These are phyloP conservation scores for Pseudofabraea citricarpa DNA, from an alignment of 2,329 filamentous ascomycete species.

Conservation along the genomic window DNA sequence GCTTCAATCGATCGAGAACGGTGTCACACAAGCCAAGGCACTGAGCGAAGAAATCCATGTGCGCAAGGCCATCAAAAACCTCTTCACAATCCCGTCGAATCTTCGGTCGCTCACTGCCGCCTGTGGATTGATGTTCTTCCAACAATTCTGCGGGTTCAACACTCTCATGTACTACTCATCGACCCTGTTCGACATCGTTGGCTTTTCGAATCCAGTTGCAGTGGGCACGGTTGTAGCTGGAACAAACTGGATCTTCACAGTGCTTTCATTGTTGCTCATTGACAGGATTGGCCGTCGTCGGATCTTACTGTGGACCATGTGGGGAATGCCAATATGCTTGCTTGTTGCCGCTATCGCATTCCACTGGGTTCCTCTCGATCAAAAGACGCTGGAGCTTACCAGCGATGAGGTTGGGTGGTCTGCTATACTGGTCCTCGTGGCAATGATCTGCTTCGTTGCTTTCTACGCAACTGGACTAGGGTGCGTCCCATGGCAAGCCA, in stretches of 20 bases:
- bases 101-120: conserved; percentile 38
- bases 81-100: conserved; percentile 37
- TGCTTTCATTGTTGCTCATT: conserved; percentile 40
- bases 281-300: conserved; percentile 41
- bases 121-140: conserved; percentile 43
- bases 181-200: conserved; percentile 39
- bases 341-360: conserved; percentile 39
- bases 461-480: conserved; percentile 40
- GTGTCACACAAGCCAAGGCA: conserved; percentile 33
- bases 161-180: conserved; percentile 37
- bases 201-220: conserved; percentile 41
- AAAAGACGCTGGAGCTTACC: conserved; percentile 23
- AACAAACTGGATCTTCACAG: conserved; percentile 43
- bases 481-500: conserved; percentile 41
- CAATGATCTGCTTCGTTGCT: conserved; percentile 22
- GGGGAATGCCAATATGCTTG: conserved; percentile 41
- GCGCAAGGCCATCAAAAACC: conserved; percentile 37
- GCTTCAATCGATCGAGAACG: conserved; percentile 32
- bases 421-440: conserved; percentile 1
- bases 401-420: conserved; percentile 22
- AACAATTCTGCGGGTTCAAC: conserved; percentile 40
- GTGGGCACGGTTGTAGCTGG: conserved; percentile 38
- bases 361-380: conserved; percentile 38
- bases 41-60: conserved; percentile 33
- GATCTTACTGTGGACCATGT: conserved; percentile 37